Percentiles rank a stretch among this genome's conserved stretches.
phyloP scores from a whole-genome alignment of 2,329 filamentous ascomycete species.

The Graphium sp. region DNA sequence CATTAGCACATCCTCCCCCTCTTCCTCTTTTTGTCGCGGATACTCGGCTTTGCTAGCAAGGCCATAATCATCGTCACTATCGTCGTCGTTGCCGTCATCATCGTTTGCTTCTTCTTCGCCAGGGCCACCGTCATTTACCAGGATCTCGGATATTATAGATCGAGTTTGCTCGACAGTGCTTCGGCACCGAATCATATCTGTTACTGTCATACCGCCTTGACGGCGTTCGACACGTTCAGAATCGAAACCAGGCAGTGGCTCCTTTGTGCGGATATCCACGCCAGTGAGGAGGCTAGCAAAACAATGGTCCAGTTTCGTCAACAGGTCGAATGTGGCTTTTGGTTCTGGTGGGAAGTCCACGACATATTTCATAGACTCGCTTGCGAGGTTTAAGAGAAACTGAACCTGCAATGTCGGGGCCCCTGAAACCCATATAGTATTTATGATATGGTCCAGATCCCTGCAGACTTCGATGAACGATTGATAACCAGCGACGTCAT shows the following conservation, averaged over 20 bases:
- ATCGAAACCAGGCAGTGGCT: slow-evolving; percentile 54
- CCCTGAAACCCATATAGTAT: slow-evolving; percentile 73
- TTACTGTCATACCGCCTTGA: slow-evolving; percentile 57
- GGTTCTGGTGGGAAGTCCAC: slow-evolving; percentile 48
- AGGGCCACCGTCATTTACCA: slow-evolving; percentile 25
- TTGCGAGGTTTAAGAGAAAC: slow-evolving; percentile 64
- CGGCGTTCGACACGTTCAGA: slow-evolving; percentile 31
- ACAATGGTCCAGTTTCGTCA: slow-evolving; percentile 68
- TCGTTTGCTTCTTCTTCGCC: slow-evolving; percentile 26
- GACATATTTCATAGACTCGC: slow-evolving; percentile 56
- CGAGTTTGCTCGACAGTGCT: slow-evolving; percentile 66
- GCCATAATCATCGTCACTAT: slow-evolving; percentile 16
- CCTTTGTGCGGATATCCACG: slow-evolving; percentile 46
- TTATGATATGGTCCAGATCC: slow-evolving; percentile 59
- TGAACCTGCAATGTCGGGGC: slow-evolving; percentile 73
- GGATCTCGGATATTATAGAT: slow-evolving; percentile 49
- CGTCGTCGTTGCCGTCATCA: slow-evolving; percentile 18
- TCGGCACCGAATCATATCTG: slow-evolving; percentile 77
- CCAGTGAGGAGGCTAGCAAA: slow-evolving; percentile 63
- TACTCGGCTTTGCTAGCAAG: slow-evolving; percentile 14
- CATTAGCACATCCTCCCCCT: slow-evolving; percentile 45
- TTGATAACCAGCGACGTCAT: slow-evolving; percentile 33
- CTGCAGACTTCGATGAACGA: slow-evolving; percentile 53
- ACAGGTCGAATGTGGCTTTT: slow-evolving; percentile 48
- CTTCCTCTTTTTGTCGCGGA: too few species aligned